Conservation (phyloP, 2,329 filamentous ascomycete species). For the Ascochyta fabae region DNA sequence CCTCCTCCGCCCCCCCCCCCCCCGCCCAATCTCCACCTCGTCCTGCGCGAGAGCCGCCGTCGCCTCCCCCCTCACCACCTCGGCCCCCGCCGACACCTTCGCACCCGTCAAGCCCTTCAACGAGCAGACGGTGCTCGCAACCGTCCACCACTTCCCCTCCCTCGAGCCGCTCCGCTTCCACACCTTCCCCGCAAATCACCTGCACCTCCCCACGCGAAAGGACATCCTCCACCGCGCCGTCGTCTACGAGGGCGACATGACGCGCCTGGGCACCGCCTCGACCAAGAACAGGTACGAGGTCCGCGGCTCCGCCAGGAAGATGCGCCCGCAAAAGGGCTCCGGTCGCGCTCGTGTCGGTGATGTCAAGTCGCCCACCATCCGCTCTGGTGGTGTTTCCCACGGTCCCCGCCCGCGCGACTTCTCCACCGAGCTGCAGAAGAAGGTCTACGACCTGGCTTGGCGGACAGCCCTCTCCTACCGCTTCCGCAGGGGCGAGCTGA, state of each 20-base stretch:
- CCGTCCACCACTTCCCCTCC: constrained; percentile 87
- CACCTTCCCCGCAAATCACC: constrained; percentile 79
- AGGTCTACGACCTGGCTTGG: constrained; percentile 96
- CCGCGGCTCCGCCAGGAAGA: constrained; percentile 80
- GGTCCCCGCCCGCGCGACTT: constrained; percentile 96
- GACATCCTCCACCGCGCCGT: constrained; percentile 94
- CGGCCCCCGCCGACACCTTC: constrained; percentile 50
- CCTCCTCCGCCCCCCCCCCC: too few species aligned
- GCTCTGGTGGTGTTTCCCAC: constrained; percentile 85
- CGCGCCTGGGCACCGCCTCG: constrained; percentile 76
- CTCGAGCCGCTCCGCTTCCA: constrained; percentile 83
- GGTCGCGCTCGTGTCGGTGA: constrained; percentile 81
- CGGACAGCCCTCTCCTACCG: constrained; percentile 91
- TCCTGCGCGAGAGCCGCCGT: constrained; percentile 60
- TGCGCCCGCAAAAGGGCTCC: constrained; percentile 84
- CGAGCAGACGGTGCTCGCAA: constrained; percentile 71
- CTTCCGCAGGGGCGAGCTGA: constrained; percentile 83
- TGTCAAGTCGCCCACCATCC: constrained; percentile 79
- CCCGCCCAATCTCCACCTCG: constrained; percentile 49
- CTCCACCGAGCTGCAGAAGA: constrained; percentile 78
- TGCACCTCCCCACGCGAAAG: constrained; percentile 83
- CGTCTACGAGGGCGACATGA: constrained; percentile 88
- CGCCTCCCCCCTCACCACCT: constrained; percentile 51
- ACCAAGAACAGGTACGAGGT: constrained; percentile 71
- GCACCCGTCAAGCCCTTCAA: constrained; percentile 41